These are phyloP conservation scores for Thalassiosira oceanica DNA, from an alignment of 352 stramenopile species.

Conservation along the genomic window DNA sequence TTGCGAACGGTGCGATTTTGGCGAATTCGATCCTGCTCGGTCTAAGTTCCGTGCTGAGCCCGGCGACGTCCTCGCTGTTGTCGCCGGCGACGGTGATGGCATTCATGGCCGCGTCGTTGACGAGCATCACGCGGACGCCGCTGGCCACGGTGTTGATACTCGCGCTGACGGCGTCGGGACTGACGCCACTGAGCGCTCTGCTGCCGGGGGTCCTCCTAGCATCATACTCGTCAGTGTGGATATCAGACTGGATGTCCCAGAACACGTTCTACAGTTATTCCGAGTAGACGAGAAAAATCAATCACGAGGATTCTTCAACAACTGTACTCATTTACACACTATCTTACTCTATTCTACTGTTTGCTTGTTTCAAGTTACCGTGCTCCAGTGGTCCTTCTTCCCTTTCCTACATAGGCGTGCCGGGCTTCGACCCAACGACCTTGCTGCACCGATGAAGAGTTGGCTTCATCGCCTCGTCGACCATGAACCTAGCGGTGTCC, in stretches of 20 bases:
- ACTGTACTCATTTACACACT: no score
- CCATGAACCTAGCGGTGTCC: constrained; percentile 64
- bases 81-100: constrained; percentile 47
- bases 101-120: constrained; percentile 62
- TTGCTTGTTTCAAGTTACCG: no score
- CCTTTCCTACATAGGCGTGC: constrained; percentile 13
- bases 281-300: constrained; percentile 1
- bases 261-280: constrained; percentile 62
- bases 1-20: constrained; percentile 57
- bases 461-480: constrained; percentile 60
- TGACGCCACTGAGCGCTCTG: constrained; percentile 51
- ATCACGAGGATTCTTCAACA: no score
- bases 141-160: constrained; percentile 65
- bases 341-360: no score
- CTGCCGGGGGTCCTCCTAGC: constrained; percentile 52
- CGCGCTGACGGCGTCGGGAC: constrained; percentile 49
- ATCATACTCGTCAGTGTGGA: constrained; percentile 58
- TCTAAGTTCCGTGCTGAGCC: constrained; percentile 4
- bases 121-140: constrained; percentile 64
- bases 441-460: constrained; percentile 43
- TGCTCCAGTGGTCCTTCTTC: no score
- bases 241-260: constrained; percentile 52
- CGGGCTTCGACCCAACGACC: constrained; percentile 51
- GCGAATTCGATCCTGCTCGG: constrained; percentile 29
- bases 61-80: constrained; percentile 19